Percentiles rank a stretch among this genome's conserved stretches.
These are phyloP conservation scores for Cystoderma amianthinum DNA, from an alignment of 768 basidiomycete genomes.

Conservation along the genomic window DNA sequence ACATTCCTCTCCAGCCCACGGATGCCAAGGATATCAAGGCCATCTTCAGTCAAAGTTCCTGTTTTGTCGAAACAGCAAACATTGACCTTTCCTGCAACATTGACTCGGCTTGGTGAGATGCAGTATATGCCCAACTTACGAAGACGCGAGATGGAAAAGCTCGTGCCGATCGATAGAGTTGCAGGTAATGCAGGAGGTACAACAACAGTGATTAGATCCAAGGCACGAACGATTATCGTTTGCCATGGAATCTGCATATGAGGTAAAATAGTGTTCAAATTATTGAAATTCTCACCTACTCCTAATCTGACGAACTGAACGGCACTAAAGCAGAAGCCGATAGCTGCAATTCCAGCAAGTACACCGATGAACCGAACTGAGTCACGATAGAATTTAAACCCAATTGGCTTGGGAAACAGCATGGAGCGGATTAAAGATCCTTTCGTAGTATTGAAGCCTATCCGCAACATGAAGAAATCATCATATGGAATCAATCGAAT, in stretches of 20 bases:
- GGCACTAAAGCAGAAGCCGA: constrained; percentile 90
- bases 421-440: constrained; percentile 94
- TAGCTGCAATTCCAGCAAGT: constrained; percentile 80
- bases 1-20: constrained; percentile 73
- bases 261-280: constrained; percentile 1
- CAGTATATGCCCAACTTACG: constrained; percentile 89
- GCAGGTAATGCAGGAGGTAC: constrained; percentile 97
- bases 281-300: constrained; percentile 34
- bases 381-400: constrained; percentile 97
- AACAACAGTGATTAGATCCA: constrained; percentile 95
- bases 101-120: constrained; percentile 93
- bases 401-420: constrained; percentile 97
- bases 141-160: constrained; percentile 86
- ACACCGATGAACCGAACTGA: constrained; percentile 89
- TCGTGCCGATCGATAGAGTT: constrained; percentile 94
- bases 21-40: constrained; percentile 92
- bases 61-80: constrained; percentile 99
- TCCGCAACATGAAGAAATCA: neutral
- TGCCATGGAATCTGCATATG: constrained; percentile 70
- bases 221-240: constrained; percentile 84
- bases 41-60: constrained; percentile 96
- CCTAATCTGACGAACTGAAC: constrained; percentile 89
- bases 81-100: constrained; percentile 93
- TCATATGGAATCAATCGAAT: neutral
- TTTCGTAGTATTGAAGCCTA: constrained; percentile 95